Percentiles rank a stretch among this genome's conserved stretches.
phyloP scores from a whole-genome alignment of 345 rosid species.

The Lagerstroemia speciosa region DNA sequence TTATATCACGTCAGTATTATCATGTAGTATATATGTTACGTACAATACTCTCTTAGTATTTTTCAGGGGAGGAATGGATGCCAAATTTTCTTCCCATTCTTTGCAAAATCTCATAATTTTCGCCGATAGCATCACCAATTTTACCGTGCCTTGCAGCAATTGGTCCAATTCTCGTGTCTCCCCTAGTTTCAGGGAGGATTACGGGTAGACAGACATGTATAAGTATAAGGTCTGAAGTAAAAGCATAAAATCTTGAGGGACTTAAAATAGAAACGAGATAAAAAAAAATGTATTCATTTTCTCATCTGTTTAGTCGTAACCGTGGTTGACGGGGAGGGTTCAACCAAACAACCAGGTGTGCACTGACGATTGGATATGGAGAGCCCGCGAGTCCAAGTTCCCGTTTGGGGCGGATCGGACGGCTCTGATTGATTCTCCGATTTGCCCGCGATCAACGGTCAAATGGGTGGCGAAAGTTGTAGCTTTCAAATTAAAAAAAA shows the following conservation, averaged over 20 bases:
- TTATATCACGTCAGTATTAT: too few relatives aligned
- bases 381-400: neutral
- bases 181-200: too few relatives aligned
- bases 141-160: too few relatives aligned
- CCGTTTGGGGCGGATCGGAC: neutral
- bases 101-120: too few relatives aligned
- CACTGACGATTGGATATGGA: neutral
- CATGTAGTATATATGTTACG: too few relatives aligned
- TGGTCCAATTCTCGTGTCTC: too few relatives aligned
- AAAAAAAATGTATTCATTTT: neutral
- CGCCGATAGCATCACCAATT: too few relatives aligned
- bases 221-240: neutral
- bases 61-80: too few relatives aligned
- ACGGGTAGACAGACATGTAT: too few relatives aligned
- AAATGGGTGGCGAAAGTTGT: neutral
- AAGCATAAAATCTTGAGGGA: neutral
- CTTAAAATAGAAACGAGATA: neutral
- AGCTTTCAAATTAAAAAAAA: too few relatives aligned
- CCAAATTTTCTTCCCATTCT: too few relatives aligned
- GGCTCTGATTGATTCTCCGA: conserved; percentile 1
- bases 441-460: conserved; percentile 3
- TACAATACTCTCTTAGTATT: too few relatives aligned
- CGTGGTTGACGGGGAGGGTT: neutral
- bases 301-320: neutral
- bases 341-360: neutral